Evolutionary conservation across 495 filamentous ascomycete species (phyloP).

Genomic region (Lasiosphaeriaceae sp.): DNA sequence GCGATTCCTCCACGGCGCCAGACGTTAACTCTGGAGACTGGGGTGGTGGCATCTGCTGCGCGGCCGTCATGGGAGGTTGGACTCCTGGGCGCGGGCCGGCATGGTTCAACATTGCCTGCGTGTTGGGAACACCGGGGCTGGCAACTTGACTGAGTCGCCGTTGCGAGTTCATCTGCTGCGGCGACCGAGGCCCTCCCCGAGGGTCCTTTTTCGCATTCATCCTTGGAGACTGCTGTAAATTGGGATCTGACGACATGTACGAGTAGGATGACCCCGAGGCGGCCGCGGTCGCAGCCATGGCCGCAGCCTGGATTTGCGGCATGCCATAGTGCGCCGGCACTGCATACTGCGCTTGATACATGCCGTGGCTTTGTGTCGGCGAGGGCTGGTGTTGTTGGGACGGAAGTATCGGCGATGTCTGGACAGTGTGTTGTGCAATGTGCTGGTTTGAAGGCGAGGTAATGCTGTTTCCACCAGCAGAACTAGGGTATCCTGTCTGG

Average conservation of each 20-base stretch:
- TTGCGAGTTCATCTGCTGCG: conserved; percentile 53
- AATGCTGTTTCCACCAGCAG: conserved; percentile 56
- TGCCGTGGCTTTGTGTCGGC: conserved; percentile 51
- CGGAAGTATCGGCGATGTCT: conserved; percentile 60
- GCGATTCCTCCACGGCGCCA: conserved; percentile 80
- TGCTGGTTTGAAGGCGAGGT: conserved; percentile 55
- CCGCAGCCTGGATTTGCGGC: conserved; percentile 57
- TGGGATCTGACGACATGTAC: conserved; percentile 53
- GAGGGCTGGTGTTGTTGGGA: conserved; percentile 53
- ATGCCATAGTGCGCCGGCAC: conserved; percentile 25
- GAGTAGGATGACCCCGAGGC: conserved; percentile 59
- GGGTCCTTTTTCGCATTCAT: conserved; percentile 56
- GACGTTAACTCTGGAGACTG: conserved; percentile 79
- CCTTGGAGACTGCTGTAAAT: conserved; percentile 58
- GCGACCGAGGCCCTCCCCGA: conserved; percentile 54
- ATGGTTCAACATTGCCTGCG: conserved; percentile 58
- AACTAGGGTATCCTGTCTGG: conserved; percentile 45
- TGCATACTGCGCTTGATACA: conserved; percentile 56
- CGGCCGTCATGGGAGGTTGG: conserved; percentile 44
- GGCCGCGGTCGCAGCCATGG: conserved; percentile 67
- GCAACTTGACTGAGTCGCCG: conserved; percentile 61
- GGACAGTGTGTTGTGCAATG: conserved; percentile 46
- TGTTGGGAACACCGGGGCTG: conserved; percentile 58
- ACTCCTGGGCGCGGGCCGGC: conserved; percentile 36
- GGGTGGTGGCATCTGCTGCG: conserved; percentile 56